phyloP scores from a whole-genome alignment of 2,329 filamentous ascomycete genomes.

The Westerdykella aurantiaca region DNA sequence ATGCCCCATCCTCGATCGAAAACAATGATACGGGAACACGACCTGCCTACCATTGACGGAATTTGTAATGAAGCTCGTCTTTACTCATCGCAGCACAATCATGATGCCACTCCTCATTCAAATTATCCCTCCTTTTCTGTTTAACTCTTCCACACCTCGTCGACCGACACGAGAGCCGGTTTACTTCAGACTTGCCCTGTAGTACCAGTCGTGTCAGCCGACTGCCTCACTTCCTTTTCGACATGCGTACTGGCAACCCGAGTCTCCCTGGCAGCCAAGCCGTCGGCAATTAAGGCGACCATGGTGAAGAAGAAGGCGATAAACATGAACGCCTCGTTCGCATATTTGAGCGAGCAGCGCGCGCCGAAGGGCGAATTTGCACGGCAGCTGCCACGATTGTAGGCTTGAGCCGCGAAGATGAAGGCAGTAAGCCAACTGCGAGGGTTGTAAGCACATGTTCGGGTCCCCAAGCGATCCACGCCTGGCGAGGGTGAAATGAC shows the following conservation, averaged over 20 bases:
- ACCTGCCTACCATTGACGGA: too few species aligned
- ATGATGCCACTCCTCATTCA: too few species aligned
- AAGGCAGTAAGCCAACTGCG: constrained; percentile 43
- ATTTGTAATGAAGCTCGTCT: too few species aligned
- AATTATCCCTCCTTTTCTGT: too few species aligned
- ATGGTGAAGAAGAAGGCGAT: constrained; percentile 41
- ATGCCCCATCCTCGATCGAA: too few species aligned
- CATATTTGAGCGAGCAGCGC: constrained; percentile 36
- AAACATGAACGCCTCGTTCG: constrained; percentile 43
- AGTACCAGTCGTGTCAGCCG: background rate
- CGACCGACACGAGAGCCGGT: too few species aligned
- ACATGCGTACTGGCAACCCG: background rate
- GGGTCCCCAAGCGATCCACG: background rate
- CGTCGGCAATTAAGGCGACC: constrained; percentile 35
- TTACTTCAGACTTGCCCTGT: too few species aligned
- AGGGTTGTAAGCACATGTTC: too few species aligned
- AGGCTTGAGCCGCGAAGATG: constrained; percentile 45
- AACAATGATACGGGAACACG: too few species aligned
- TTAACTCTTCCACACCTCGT: too few species aligned
- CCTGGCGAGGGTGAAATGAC: background rate
- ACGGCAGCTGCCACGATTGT: constrained; percentile 30
- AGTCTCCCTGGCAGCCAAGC: constrained; percentile 7
- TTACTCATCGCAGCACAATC: too few species aligned
- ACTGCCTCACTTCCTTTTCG: background rate
- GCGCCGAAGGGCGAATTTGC: constrained; percentile 28